phyloP scores from a whole-genome alignment of 805 yeast genomes.

The Metschnikowia lunata region DNA sequence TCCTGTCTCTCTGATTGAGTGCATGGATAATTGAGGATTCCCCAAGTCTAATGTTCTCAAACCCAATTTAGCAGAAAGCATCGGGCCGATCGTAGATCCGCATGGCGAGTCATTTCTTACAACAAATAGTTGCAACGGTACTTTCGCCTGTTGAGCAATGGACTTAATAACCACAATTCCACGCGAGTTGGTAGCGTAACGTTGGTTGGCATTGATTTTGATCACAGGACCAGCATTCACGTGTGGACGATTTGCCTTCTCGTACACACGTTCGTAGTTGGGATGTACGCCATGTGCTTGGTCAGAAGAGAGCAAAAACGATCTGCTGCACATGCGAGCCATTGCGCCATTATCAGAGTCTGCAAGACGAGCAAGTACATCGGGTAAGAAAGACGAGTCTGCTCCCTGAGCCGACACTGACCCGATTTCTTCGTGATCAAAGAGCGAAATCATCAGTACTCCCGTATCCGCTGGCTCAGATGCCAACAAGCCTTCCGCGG shows the following conservation, averaged over 20 bases:
- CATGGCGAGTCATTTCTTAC: constrained; percentile 90
- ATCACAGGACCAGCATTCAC: constrained; percentile 89
- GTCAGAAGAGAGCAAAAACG: constrained; percentile 88
- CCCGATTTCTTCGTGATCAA: constrained; percentile 96
- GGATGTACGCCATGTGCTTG: constrained; percentile 98
- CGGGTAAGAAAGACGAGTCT: constrained; percentile 83
- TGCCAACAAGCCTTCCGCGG: constrained; percentile 64
- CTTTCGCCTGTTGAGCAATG: constrained; percentile 59
- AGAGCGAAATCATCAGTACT: constrained; percentile 71
- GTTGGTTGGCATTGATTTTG: constrained; percentile 90
- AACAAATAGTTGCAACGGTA: constrained; percentile 92
- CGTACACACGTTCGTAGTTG: constrained; percentile 75
- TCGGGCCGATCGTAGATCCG: constrained; percentile 96
- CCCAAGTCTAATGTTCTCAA: constrained; percentile 86
- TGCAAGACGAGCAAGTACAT: constrained; percentile 66
- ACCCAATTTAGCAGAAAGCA: constrained; percentile 82
- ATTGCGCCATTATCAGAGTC: constrained; percentile 33
- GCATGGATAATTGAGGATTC: constrained; percentile 91
- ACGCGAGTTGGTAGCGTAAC: constrained; percentile 90
- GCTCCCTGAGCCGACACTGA: constrained; percentile 96
- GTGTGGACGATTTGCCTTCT: constrained; percentile 70
- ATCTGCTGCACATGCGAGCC: constrained; percentile 45
- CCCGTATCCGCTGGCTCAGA: constrained; percentile 49
- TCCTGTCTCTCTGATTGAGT: constrained; percentile 87
- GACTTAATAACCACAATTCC: constrained; percentile 77